These are phyloP conservation scores for Cupressus sempervirens DNA, from an alignment of 75 land plant genomes.

Conservation along the genomic window DNA sequence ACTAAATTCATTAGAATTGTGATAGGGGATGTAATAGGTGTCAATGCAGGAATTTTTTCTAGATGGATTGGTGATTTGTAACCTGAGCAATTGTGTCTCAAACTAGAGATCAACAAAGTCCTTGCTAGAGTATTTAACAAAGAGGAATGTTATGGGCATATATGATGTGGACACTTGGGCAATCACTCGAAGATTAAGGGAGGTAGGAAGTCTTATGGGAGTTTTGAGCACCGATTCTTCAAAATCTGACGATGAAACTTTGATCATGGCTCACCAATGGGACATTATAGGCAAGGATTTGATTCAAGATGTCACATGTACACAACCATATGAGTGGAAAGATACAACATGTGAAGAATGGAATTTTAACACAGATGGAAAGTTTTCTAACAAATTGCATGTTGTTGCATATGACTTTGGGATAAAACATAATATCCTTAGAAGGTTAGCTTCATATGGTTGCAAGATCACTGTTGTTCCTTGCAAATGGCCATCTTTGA, in stretches of 20 bases:
- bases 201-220: conserved; percentile 93
- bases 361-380: conserved; percentile 53
- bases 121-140: too few relatives aligned
- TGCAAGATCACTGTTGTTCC: conserved; percentile 96
- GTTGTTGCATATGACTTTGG: conserved; percentile 99
- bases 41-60: conserved; percentile 71
- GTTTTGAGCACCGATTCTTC: conserved; percentile 82
- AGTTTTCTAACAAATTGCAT: conserved; percentile 35
- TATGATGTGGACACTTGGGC: conserved; percentile 97
- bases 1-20: too few relatives aligned
- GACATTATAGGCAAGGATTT: conserved; percentile 95
- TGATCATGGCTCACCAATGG: too few relatives aligned
- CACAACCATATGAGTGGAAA: conserved; percentile 75
- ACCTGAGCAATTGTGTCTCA: conserved; percentile 79
- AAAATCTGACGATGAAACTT: conserved; percentile 75
- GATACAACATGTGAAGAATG: conserved; percentile 65
- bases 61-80: conserved; percentile 73
- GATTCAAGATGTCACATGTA: conserved; percentile 73
- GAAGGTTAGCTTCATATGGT: conserved; percentile 84
- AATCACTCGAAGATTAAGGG: conserved; percentile 87
- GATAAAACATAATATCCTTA: conserved; percentile 81
- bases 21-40: too few relatives aligned
- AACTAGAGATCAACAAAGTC: conserved; percentile 82
- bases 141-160: conserved; percentile 96
- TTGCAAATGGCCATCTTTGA: conserved; percentile 78